Conservation (phyloP, 2,329 filamentous ascomycete genomes). For the Xenosphaeropsis pyriputrescens region DNA sequence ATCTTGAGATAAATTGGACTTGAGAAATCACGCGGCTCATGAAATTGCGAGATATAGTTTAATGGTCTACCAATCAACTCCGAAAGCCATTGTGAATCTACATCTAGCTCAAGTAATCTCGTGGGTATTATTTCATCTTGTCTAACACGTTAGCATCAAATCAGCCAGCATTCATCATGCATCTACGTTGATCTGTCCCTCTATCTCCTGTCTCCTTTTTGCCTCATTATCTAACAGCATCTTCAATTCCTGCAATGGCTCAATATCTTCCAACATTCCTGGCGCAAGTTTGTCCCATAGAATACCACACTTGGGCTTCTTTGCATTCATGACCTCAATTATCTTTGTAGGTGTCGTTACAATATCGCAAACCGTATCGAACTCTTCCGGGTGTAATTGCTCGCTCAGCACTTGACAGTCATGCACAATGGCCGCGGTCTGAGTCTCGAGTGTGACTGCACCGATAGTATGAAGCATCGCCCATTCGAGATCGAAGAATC, state of each 20-base stretch:
- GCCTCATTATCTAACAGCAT: no score
- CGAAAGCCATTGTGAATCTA: no score
- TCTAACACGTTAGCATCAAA: no score
- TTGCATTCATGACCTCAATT: constrained; percentile 9
- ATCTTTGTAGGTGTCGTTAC: constrained; percentile 18
- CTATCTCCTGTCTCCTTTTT: no score
- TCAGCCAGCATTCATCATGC: no score
- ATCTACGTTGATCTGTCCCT: no score
- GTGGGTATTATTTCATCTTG: no score
- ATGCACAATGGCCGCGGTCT: constrained; percentile 18
- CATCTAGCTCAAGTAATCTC: no score
- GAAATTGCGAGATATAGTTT: no score
- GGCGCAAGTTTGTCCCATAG: constrained; percentile 17
- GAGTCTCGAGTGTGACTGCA: constrained; percentile 8
- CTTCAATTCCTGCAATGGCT: constrained; percentile 1
- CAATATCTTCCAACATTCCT: constrained; percentile 17
- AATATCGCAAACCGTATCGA: constrained; percentile 21
- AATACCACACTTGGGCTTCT: constrained; percentile 15
- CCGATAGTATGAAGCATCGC: constrained; percentile 18
- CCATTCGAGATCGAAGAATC: constrained; percentile 23
- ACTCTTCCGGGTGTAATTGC: constrained; percentile 13
- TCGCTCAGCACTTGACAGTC: constrained; percentile 20
- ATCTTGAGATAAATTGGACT: no score
- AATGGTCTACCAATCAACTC: no score
- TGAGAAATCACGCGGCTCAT: no score